Evolutionary conservation across 2,329 filamentous ascomycete species (phyloP).

Genomic region (Apiospora sp.): DNA sequence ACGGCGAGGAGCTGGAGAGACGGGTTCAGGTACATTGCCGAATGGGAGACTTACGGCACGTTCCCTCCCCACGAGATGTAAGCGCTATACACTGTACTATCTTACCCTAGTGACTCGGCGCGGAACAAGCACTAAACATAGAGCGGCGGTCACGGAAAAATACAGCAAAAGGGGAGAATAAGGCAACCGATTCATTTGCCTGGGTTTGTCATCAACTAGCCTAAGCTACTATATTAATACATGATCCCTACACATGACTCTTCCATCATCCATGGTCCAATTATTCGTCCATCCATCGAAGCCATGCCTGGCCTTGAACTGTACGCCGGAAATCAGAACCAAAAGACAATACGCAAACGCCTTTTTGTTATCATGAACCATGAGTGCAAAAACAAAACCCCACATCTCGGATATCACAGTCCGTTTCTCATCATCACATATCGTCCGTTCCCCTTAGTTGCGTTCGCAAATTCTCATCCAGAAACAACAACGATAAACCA

Average conservation of each 20-base stretch:
- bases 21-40: conserved; percentile 1
- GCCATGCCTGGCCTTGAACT: background rate
- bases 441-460: background rate
- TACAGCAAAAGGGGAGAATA: background rate
- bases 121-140: background rate
- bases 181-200: background rate
- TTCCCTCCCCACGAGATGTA: background rate
- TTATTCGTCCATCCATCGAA: conserved; percentile 15
- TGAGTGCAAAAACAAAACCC: background rate
- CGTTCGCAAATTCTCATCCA: background rate
- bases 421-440: conserved; percentile 10
- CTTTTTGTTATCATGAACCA: conserved; percentile 8
- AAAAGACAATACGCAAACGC: conserved; percentile 3
- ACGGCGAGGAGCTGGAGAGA: conserved; percentile 17
- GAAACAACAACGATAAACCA: background rate
- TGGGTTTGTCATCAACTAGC: background rate
- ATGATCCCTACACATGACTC: background rate
- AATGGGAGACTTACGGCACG: conserved; percentile 18
- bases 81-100: background rate
- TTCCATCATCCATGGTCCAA: background rate
- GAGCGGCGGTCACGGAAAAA: background rate
- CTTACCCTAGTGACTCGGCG: too few relatives aligned
- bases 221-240: conserved; percentile 22
- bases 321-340: conserved; percentile 13
- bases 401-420: conserved; percentile 3